phyloP scores from a whole-genome alignment of 169 alveolate genomes.

The Plasmodium chabaudi region DNA sequence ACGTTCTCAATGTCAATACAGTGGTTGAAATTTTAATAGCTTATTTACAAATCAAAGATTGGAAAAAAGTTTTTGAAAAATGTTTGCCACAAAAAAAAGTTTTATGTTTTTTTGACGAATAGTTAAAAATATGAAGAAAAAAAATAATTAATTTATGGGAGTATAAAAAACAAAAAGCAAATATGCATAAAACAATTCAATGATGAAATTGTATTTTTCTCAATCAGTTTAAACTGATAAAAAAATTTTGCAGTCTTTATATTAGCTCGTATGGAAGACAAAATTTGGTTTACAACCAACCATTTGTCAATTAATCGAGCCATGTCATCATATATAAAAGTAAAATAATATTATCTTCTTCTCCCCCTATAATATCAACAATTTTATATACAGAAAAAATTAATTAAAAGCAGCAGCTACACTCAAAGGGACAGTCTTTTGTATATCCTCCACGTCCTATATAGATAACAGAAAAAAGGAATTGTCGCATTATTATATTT shows the following conservation, averaged over 20 bases:
- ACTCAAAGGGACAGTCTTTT: slow-evolving; percentile 85
- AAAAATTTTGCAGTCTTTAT: no score
- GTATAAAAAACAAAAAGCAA: no score
- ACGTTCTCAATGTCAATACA: slow-evolving; percentile 81
- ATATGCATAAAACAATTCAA: no score
- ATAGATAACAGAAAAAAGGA: background rate
- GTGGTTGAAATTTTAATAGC: slow-evolving; percentile 78
- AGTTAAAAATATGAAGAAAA: background rate
- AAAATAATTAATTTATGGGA: background rate
- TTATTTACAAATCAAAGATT: slow-evolving; percentile 69
- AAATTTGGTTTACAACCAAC: no score
- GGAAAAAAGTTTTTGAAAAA: slow-evolving; percentile 69
- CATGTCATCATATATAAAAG: no score
- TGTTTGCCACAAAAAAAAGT: slow-evolving; percentile 75
- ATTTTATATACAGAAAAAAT: no score
- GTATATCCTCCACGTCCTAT: slow-evolving; percentile 86
- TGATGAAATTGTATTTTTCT: no score
- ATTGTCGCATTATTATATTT: no score
- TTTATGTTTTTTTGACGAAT: slow-evolving; percentile 13
- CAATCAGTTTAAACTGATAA: no score
- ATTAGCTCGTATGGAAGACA: no score
- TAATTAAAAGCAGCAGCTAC: slow-evolving; percentile 82
- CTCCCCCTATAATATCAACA: background rate
- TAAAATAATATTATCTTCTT: background rate
- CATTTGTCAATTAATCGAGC: no score